Evolutionary conservation across 1,139 yeast species (phyloP).

Genomic region (Zygosaccharomyces sapae): DNA sequence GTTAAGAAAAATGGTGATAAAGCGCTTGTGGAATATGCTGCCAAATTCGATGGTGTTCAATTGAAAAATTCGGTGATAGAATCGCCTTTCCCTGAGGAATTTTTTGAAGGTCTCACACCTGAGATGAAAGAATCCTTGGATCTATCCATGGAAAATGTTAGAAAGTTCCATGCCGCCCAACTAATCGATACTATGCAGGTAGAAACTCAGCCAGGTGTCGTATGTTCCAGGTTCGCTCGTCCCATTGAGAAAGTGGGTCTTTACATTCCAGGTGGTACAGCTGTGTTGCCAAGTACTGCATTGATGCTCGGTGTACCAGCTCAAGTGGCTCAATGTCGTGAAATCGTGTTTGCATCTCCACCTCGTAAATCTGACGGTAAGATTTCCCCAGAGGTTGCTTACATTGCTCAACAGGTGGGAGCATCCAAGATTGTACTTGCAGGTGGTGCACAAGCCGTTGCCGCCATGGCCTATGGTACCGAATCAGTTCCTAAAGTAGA

Average conservation of each 20-base stretch:
- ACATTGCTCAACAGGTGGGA: constrained; percentile 93
- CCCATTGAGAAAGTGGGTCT: constrained; percentile 93
- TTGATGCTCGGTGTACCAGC: constrained; percentile 99
- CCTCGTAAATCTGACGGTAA: constrained; percentile 84
- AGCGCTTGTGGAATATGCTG: constrained; percentile 81
- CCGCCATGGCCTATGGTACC: constrained; percentile 98
- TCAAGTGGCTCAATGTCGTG: constrained; percentile 93
- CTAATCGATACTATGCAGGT: constrained; percentile 69
- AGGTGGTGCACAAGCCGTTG: constrained; percentile 99
- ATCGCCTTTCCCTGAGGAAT: constrained; percentile 82
- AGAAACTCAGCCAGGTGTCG: constrained; percentile 91
- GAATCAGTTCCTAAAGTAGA: constrained; percentile 88
- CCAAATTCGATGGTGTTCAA: constrained; percentile 81
- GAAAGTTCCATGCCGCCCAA: constrained; percentile 92
- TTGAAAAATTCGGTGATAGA: constrained; percentile 65
- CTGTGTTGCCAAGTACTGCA: constrained; percentile 95
- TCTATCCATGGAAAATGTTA: constrained; percentile 80
- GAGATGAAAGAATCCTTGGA: constrained; percentile 86
- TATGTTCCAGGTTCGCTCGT: constrained; percentile 89
- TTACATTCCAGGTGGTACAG: constrained; percentile 98
- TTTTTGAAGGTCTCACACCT: constrained; percentile 56
- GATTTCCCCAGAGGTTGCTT: constrained; percentile 94
- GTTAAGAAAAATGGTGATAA: constrained; percentile 77
- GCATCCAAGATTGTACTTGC: constrained; percentile 88
- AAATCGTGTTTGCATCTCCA: constrained; percentile 95